Base-by-base conservation (phyloP, 805 yeast genomes). In the Zygotorulaspora florentina region DNA sequence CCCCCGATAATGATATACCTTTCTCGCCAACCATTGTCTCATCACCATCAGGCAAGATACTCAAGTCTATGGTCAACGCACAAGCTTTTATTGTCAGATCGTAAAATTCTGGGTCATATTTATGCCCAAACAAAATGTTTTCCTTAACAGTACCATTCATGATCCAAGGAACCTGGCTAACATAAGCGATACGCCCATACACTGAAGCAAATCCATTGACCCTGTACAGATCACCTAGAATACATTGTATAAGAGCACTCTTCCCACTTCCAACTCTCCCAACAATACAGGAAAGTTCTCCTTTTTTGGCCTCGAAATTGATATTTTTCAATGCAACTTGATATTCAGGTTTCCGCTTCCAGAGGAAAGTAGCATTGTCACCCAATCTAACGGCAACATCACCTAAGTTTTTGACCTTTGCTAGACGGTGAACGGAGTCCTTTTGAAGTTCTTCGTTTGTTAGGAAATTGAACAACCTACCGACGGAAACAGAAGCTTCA, bases 1-100 rank as follows among this genome's bases (percentile, higher is more conserved):
- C 99, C 42, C 99, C 99, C 35, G 96, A 87, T 40, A 93, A 73
- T 11, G 97, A 87, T 42, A 93, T 90, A 53, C 99, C 99, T 65
- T 91, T 88, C 69, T 93, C 99, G 52, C 99, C 99, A 47, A 93
- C 98, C 56, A 86, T 80, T 5, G 99, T 93, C 42, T 74, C 74
- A 64, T 93, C 98, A 44, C 96, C 96, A 59, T 87, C 86, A 1
- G 96, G 88, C 48, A 93, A 74, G 26, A 83, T 79, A 26, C 76
- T 79, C 50, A 93, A 71, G 69, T 93, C 99, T 23, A 81, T 80
- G 10, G 74, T 67, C 55, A 93, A 75, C 11, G 95, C 96, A 73
- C 99, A 93, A 0, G 96, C 96, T 42, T 80, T 79, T 17, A 93
- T 68, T 0, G 96, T 91, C 54, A 75, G 76, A 28, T 83, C 77